A percentile compares a stretch with the other conserved stretches of the same genome.
These are phyloP conservation scores for Leucocoprinus sp. DNA, from an alignment of 768 basidiomycete genomes.

Conservation along the genomic window DNA sequence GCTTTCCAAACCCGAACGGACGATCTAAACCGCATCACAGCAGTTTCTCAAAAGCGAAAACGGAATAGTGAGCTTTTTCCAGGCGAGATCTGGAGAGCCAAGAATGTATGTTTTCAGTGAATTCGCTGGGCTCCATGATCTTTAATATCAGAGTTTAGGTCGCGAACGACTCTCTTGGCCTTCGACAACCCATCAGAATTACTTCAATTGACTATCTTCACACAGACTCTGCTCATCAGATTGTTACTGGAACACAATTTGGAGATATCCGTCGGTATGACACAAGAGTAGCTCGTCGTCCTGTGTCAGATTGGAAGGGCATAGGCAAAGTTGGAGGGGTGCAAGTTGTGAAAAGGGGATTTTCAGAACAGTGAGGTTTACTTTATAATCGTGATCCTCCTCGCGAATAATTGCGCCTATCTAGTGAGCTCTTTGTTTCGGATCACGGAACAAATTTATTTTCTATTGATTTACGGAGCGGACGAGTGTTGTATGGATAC, in stretches of 20 bases:
- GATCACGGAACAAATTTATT: constrained; percentile 59
- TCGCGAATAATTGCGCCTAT: constrained; percentile 2
- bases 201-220: constrained; percentile 57
- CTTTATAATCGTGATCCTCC: neutral
- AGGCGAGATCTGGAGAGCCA: constrained; percentile 78
- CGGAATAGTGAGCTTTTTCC: constrained; percentile 49
- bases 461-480: constrained; percentile 63
- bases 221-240: constrained; percentile 32
- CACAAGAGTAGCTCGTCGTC: constrained; percentile 57
- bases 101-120: constrained; percentile 58
- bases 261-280: constrained; percentile 77
- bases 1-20: constrained; percentile 32
- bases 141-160: no score
- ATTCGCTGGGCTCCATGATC: no score
- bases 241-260: constrained; percentile 65
- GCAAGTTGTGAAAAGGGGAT: constrained; percentile 47
- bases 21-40: constrained; percentile 9
- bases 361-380: constrained; percentile 50
- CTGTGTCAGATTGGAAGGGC: constrained; percentile 58
- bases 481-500: constrained; percentile 55
- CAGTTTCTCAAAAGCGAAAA: constrained; percentile 47
- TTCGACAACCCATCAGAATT: constrained; percentile 75
- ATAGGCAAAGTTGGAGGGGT: constrained; percentile 57
- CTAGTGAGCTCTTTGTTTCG: constrained; percentile 61
- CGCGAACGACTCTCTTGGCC: constrained; percentile 63